Conservation (phyloP, 192 early-diverging fungal genomes). For the Physocladia obscura region DNA sequence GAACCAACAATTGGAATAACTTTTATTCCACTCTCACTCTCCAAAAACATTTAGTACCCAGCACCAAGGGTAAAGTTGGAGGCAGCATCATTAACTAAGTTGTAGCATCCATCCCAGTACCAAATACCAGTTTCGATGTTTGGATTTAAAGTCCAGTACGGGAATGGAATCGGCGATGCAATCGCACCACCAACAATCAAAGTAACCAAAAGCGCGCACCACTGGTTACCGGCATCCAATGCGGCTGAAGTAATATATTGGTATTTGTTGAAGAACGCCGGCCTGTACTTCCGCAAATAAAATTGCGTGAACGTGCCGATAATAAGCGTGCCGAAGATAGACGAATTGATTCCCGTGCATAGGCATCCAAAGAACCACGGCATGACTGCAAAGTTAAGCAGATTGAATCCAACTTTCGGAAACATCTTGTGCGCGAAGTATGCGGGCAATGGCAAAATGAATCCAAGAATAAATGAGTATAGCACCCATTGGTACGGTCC, state of each 20-base stretch:
- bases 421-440: slow-evolving; percentile 60
- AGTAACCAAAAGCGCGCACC: neutral
- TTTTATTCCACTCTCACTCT: no score
- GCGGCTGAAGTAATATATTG: slow-evolving; percentile 59
- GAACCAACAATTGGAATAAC: no score
- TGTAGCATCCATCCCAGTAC: neutral
- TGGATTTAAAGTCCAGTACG: slow-evolving; percentile 14
- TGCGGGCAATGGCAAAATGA: slow-evolving; percentile 65
- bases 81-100: neutral
- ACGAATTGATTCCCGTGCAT: slow-evolving; percentile 27
- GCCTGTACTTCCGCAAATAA: slow-evolving; percentile 62
- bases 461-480: slow-evolving; percentile 51
- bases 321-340: slow-evolving; percentile 36
- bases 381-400: slow-evolving; percentile 72
- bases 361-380: slow-evolving; percentile 50
- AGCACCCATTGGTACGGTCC: slow-evolving; percentile 49
- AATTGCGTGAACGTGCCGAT: slow-evolving; percentile 72
- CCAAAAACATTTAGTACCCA: neutral
- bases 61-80: neutral
- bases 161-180: neutral
- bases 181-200: neutral
- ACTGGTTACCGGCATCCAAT: slow-evolving; percentile 48
- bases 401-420: slow-evolving; percentile 68
- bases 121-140: neutral
- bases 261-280: slow-evolving; percentile 61